Base-by-base conservation (phyloP, 139 green algal species). In the Volvox reticuliferus region DNA sequence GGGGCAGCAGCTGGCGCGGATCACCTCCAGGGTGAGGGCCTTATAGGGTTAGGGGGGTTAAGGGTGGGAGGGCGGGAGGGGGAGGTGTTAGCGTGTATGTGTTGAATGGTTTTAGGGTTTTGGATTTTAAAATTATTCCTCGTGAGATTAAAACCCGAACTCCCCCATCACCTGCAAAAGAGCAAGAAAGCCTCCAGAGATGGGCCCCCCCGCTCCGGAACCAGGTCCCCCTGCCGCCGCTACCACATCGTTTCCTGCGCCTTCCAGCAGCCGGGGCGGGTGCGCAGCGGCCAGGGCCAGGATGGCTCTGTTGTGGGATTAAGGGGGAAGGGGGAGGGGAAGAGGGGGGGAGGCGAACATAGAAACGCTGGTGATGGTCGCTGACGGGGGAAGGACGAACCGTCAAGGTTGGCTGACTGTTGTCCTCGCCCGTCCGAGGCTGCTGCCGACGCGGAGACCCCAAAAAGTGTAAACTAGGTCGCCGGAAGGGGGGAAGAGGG, bases 301-400 rank as follows among this genome's bases (percentile, higher is more conserved):
- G 12, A 94, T n/a, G 18, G 89, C 91, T 65, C 90, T 93, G 90
- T 44, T n/a, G n/a, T n/a, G n/a, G n/a, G n/a, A n/a, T n/a, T n/a
- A n/a, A n/a, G n/a, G n/a, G 78, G n/a, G 50, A 24, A 30, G 44
- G 9, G 44, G 44, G 44, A 55, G 44, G 44, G 44, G 44, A 55
- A 55, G 44, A 55, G 44, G 44, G 44, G 9, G 44, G 44, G 44
- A 9, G n/a, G n/a, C n/a, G n/a, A n/a, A n/a, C n/a, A n/a, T n/a
- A n/a, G n/a, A n/a, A n/a, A n/a, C n/a, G n/a, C n/a, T n/a, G n/a
- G n/a, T n/a, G n/a, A n/a, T n/a, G n/a, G n/a, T n/a, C n/a, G n/a
- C n/a, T n/a, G n/a, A n/a, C n/a, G n/a, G n/a, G n/a, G n/a, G n/a
- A n/a, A n/a, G n/a, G n/a, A n/a, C n/a, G n/a, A n/a, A n/a, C n/a